Evolutionary conservation across 306 rosid genomes (phyloP), one percentile per base, ranked within the genome.

Genomic region (Dalbergia oliveri): DNA sequence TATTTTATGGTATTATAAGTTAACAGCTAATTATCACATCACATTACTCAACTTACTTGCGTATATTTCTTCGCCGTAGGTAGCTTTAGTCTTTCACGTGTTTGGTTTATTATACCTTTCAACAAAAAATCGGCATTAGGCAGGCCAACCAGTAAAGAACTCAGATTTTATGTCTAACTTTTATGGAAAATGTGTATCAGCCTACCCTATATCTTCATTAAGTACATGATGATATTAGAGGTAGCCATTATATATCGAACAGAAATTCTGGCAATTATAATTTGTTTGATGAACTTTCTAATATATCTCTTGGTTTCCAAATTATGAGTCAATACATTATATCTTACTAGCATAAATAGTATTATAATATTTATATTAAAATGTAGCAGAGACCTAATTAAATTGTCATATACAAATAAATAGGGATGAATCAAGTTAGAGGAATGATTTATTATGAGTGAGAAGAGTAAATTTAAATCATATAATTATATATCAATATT

Each of bases 111-210:
- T 45, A 45, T 23, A 5, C 5, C 26, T 18, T 19, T 11, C 72
- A 66, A 43, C 33, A 16, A 4, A 10, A 41, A 43, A 43, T 43
- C 31, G 31, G 31, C 31, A 1, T 26, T 26, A 12, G 34, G 34
- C 34, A 18, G 14, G n/a, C 35, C 54, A 19, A 41, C 69, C 7
- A 0, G 13, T 41, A 3, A 16, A 67, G 16, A 6, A 45, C 70
- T 65, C 15, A 8, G 70, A 65, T 14, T 34, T 35, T 15, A 64
- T 64, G 39, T 14, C 43, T 10, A 11, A 23, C 67, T 62, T 62
- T 62, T 58, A 13, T 75, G 60, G 61, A 75, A 41, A 75, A 75
- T 47, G 61, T 61, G 45, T 45, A 21, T 60, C 69, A 44, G 60
- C 78, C 67, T 23, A 75, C 49, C 35, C 70, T 31, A 6, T 16